Conservation (phyloP, 208 protist species). For the Ichthyophonus hoferi region DNA sequence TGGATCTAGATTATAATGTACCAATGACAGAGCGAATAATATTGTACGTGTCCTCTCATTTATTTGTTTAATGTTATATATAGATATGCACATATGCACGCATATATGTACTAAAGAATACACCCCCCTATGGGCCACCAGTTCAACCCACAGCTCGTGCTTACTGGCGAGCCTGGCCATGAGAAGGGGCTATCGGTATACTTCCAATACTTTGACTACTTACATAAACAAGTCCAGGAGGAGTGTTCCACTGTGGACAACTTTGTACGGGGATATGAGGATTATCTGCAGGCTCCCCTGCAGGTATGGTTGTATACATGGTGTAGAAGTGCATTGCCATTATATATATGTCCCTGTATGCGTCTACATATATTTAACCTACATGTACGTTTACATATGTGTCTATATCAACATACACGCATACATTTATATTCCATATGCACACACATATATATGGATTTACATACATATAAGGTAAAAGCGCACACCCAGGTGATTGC, state of each 20-base stretch:
- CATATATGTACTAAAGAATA: too few relatives aligned
- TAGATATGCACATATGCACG: too few relatives aligned
- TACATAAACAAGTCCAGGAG: conserved; percentile 41
- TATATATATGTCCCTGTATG: too few relatives aligned
- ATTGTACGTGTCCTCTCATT: too few relatives aligned
- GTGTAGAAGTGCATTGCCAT: too few relatives aligned
- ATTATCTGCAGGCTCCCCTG: conserved; percentile 67
- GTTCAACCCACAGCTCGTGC: conserved; percentile 59
- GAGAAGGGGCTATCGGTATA: conserved; percentile 43
- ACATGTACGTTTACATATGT: conserved; percentile 11
- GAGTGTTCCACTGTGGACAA: conserved; percentile 43
- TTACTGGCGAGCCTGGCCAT: conserved; percentile 49
- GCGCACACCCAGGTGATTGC: too few relatives aligned
- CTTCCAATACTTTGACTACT: conserved; percentile 58
- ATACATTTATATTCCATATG: background rate
- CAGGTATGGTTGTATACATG: conserved; percentile 31
- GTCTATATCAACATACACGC: background rate
- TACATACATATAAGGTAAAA: background rate
- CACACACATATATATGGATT: background rate
- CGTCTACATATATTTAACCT: too few relatives aligned
- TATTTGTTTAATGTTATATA: too few relatives aligned
- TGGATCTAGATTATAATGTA: too few relatives aligned
- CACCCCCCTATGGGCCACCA: too few relatives aligned
- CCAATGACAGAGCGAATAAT: too few relatives aligned
- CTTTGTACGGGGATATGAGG: conserved; percentile 75